Conservation (phyloP, 768 basidiomycete genomes). For the Dioszegia aurantiaca region DNA sequence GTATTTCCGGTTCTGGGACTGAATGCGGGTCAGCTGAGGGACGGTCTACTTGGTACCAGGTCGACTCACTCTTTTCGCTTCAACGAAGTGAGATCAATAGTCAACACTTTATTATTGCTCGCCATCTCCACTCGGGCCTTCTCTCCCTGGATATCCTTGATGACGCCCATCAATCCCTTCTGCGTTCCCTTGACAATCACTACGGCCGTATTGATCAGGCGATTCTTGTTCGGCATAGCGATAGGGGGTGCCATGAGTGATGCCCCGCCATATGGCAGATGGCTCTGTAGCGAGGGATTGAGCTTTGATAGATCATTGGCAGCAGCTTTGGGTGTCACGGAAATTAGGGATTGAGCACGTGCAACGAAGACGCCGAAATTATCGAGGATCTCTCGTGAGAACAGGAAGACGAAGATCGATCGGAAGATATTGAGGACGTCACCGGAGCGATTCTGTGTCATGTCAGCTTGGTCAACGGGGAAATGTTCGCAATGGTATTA, state of each 20-base stretch:
- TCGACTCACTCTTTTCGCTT: slow-evolving; percentile 67
- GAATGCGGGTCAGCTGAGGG: background rate
- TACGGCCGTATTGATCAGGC: slow-evolving; percentile 75
- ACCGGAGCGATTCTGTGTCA: slow-evolving; percentile 72
- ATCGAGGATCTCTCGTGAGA: slow-evolving; percentile 84
- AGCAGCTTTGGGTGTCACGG: slow-evolving; percentile 76
- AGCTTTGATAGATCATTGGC: slow-evolving; percentile 81
- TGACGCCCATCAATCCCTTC: slow-evolving; percentile 85
- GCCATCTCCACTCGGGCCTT: slow-evolving; percentile 84
- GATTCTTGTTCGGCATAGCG: slow-evolving; percentile 51
- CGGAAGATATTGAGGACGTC: slow-evolving; percentile 90
- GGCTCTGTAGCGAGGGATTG: slow-evolving; percentile 67
- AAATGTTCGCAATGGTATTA: slow-evolving; percentile 1
- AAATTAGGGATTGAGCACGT: slow-evolving; percentile 74
- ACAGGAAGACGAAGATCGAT: slow-evolving; percentile 87
- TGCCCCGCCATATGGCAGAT: slow-evolving; percentile 42
- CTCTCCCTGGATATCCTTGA: slow-evolving; percentile 90
- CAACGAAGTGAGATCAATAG: slow-evolving; percentile 76
- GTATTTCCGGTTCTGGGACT: slow-evolving; percentile 40
- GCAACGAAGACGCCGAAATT: slow-evolving; percentile 95
- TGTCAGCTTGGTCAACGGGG: slow-evolving; percentile 21
- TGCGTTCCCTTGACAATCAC: slow-evolving; percentile 78
- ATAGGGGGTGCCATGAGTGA: slow-evolving; percentile 41
- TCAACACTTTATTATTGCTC: slow-evolving; percentile 82
- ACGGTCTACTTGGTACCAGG: background rate